Evolutionary conservation across 352 stramenopile genomes (phyloP).

Genomic region (Globisporangium splendens): DNA sequence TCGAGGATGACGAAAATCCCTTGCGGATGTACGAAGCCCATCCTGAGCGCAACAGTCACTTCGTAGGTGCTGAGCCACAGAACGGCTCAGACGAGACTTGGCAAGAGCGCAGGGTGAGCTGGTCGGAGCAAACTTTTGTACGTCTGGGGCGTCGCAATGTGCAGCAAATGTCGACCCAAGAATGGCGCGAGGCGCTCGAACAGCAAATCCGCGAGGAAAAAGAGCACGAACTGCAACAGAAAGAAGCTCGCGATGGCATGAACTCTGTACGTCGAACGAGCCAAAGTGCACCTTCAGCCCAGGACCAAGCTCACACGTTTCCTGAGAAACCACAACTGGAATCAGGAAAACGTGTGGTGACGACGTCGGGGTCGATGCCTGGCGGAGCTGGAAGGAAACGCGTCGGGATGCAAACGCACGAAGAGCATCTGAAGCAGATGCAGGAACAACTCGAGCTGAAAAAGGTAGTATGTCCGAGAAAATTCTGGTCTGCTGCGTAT

Average conservation of each 20-base stretch:
- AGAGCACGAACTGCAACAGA: constrained; percentile 17
- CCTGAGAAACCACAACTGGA: neutral
- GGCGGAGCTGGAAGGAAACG: constrained; percentile 8
- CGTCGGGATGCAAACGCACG: constrained; percentile 17
- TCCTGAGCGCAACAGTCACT: neutral
- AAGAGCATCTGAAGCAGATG: constrained; percentile 35
- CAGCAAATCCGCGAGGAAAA: constrained; percentile 49
- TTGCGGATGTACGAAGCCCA: no score
- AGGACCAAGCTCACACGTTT: neutral
- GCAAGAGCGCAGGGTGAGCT: neutral
- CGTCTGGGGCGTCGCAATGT: constrained; percentile 25
- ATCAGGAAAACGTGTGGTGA: constrained; percentile 9
- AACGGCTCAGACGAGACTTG: neutral
- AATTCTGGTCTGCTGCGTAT: constrained; percentile 1
- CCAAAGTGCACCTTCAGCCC: constrained; percentile 15
- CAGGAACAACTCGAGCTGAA: constrained; percentile 53
- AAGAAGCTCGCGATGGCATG: neutral
- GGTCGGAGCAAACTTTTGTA: neutral
- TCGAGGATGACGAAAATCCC: no score
- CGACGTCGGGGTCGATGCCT: constrained; percentile 1
- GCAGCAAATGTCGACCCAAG: constrained; percentile 30
- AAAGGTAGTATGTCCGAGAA: constrained; percentile 24
- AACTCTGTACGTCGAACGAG: neutral
- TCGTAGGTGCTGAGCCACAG: neutral
- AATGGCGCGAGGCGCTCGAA: constrained; percentile 45